Evolutionary conservation across 2,329 filamentous ascomycete genomes (phyloP), one percentile per base, ranked within the genome.

Genomic region (Pseudovirgaria hyperparasitica): DNA sequence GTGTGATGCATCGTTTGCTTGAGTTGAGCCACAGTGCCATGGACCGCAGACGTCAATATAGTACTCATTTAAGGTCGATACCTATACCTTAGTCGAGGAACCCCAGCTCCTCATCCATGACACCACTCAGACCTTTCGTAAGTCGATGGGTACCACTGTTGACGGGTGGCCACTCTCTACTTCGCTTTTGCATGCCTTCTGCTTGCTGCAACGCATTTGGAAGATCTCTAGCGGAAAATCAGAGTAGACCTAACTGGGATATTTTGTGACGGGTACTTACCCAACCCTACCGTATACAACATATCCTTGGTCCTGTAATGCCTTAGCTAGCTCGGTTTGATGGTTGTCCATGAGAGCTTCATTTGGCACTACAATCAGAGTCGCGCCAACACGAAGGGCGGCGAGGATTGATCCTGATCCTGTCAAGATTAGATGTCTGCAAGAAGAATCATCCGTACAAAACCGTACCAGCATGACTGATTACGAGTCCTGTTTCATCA

Each of bases 311-410:
- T 63, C 58, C 17, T 78, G 70, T 30, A 96, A 67, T 38, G 82
- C 76, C 26, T 74, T 63, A 1, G 87, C 87, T 29, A 98, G 68
- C 51, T 96, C 84, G 12, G 73, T 68, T 54, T 98, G 90, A 48
- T 98, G 90, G 43, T 98, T 87, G 45, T 92, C 76, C 41, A 93
- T 67, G 1, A 98, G 67, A 5, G 64, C 62, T 2, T 73, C 67
- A 50, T 98, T 98, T 3, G 87, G 81, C 3, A 98, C 85, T 1
- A 93, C 82, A 26, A 98, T 68, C n/a, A 96, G 60, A 3, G 82
- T 76, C 0, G 85, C 61, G 9, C 72, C 70, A 27, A 80, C 60
- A 22, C 81, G 72, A 35, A 92, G 70, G 1, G 76, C 82, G 48
- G 86, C 84, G 1, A 96, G 65, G 16, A 96, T 85, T 3, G 82